Evolutionary conservation across 352 stramenopile species (phyloP), one percentile per base, ranked within the genome.

Genomic region (Hyphochytrium catenoides): DNA sequence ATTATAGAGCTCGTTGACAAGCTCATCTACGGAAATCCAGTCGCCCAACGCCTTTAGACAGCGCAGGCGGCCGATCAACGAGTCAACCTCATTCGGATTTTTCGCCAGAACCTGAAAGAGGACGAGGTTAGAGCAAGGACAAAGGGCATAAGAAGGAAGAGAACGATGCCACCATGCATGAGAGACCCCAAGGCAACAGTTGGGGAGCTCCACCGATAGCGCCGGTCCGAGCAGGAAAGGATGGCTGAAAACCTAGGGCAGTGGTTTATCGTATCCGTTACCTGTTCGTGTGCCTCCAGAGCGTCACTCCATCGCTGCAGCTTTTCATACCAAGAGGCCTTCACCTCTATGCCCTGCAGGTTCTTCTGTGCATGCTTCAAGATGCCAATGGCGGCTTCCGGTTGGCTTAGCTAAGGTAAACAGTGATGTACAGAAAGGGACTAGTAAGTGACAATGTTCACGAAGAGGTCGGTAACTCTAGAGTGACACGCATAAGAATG

Each of bases 311-410:
- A 98, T n/a, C 72, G 74, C 26, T 93, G 65, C 21, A 99, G 62
- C 54, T 98, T 99, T 39, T 94, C 87, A 32, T 98, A 72, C 90
- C 91, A 98, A 6, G 75, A 85, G 28, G 96, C 89, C 48, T 91
- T 87, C 20, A 89, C 69, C 50, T 77, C 62, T 18, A 84, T 67
- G 2, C 63, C 57, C 14, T 62, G 61, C 0, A 81, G 43, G 20
- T 74, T 66, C 33, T 68, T 58, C 9, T 78, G 47, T 6, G 69
- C 71, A 35, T 92, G 84, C 47, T 95, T 96, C 5, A 99, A 52
- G 14, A 98, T 88, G 24, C 93, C 93, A 14, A 93, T 59, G n/a
- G 91, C 91, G n/a, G 91, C 91, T 52, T 99, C 91, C 2, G 85
- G 76, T 38, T 91, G 69, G 32, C 74, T 76, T 3, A 78, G 53